These are phyloP conservation scores for Talaromyces sp. DNA, from an alignment of 2,329 filamentous ascomycete species.

Conservation along the genomic window DNA sequence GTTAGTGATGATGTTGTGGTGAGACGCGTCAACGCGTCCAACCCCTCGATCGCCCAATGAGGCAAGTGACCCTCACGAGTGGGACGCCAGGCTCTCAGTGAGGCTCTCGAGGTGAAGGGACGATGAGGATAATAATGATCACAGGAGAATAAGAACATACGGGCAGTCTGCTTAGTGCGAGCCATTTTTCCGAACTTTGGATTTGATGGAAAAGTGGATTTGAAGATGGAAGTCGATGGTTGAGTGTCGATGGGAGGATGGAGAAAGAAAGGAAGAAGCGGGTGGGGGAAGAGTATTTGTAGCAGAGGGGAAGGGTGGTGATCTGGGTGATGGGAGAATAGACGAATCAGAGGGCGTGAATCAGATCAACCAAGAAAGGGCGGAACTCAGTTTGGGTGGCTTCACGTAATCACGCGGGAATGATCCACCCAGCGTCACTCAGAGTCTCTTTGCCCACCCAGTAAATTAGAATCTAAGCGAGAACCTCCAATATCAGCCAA, in stretches of 20 bases:
- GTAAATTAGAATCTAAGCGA: conserved; percentile 41
- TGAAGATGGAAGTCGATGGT: conserved; percentile 33
- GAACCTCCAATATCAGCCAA: conserved; percentile 33
- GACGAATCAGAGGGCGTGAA: conserved; percentile 26
- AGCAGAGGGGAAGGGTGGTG: conserved; percentile 38
- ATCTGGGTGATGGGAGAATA: conserved; percentile 31
- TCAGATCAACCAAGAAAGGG: conserved; percentile 31
- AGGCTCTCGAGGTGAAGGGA: not conserved
- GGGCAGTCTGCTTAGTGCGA: conserved; percentile 57
- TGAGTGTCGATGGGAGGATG: conserved; percentile 32
- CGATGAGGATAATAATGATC: conserved; percentile 12
- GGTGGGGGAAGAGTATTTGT: conserved; percentile 47
- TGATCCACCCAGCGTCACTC: too few species aligned
- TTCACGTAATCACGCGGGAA: too few species aligned
- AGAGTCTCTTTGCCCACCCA: too few species aligned
- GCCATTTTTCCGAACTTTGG: conserved; percentile 46
- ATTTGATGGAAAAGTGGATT: conserved; percentile 33
- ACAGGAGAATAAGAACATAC: conserved; percentile 42
- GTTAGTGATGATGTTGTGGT: conserved; percentile 31
- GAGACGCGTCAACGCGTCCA: conserved; percentile 18
- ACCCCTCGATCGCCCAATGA: not conserved
- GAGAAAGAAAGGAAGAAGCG: conserved; percentile 31
- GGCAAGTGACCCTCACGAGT: not conserved
- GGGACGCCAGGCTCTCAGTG: not conserved
- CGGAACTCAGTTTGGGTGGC: too few species aligned